Conservation (phyloP, 805 yeast genomes). For the Suhomyces faveliae region DNA sequence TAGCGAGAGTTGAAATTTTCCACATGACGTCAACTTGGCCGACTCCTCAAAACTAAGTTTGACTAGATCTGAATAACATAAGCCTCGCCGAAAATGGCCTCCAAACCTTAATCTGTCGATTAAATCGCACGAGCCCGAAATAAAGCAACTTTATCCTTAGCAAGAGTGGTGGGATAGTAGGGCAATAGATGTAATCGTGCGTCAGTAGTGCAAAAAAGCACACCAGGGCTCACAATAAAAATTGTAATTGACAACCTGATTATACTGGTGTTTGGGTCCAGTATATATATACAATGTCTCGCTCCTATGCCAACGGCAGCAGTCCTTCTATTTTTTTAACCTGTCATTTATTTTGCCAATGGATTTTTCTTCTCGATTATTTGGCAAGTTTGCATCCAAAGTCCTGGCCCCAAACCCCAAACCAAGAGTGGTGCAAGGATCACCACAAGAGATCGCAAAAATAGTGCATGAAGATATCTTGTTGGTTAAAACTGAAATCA, state of each 20-base stretch:
- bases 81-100: too few species aligned
- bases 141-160: neutral
- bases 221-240: neutral
- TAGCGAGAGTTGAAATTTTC: neutral
- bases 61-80: too few species aligned
- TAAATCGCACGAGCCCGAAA: too few species aligned
- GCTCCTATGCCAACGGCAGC: neutral
- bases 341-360: neutral
- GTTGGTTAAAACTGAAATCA: constrained; percentile 20
- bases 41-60: neutral
- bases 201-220: neutral
- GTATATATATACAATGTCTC: neutral
- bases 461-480: constrained; percentile 24
- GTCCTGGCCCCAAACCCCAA: neutral
- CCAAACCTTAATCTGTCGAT: too few species aligned
- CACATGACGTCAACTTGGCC: neutral
- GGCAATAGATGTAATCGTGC: neutral
- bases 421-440: constrained; percentile 9
- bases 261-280: neutral
- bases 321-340: neutral
- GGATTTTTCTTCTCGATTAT: neutral
- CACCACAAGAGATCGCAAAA: constrained; percentile 20
- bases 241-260: neutral
- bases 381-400: neutral
- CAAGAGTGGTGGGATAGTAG: neutral